Evolutionary conservation across 2,329 filamentous ascomycete species (phyloP), one percentile per base, ranked within the genome.

Genomic region (Laburnicola sp.): DNA sequence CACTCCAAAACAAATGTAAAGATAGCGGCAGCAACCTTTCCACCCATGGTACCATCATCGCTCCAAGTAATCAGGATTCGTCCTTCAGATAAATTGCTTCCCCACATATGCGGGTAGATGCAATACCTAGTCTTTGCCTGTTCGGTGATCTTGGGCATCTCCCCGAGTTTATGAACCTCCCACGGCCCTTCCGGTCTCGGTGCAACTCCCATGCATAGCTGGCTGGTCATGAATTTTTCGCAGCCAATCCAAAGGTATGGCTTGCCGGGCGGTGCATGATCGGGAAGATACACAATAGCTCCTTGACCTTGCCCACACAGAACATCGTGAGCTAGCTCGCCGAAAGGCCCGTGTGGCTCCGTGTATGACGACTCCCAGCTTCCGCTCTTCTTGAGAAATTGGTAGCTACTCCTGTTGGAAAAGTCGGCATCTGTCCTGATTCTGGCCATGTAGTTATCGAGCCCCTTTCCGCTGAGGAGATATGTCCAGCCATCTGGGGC

Each of bases 81-180:
- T 2, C 51, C 54, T 23, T 43, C 36, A 5, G 25, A 37, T 28
- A 44, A 16, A 16, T 46, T 31, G 35, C 51, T 54, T 5, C 48
- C 51, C 54, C 54, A 57, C 21, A 51, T 6, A 46, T 57, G 54
- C 11, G 54, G 51, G 45, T 54, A 57, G 11, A 57, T 51, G 28
- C 51, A 54, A 41, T 57, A 57, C 22, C 51, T 40, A 11, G 36
- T 54, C 26, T 48, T 46, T 9, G 34, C 39, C 2, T 51, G 23
- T n/a, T 49, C 37, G 2, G 8, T 41, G 22, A 57, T 43, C 35
- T 52, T 50, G 10, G 54, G 54, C 54, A 54, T 50, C 26, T 57
- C 48, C 3, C 54, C 48, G 1, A 57, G 11, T 10, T 22, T 25
- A 22, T 52, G 44, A 21, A 54, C 25, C 2, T 57, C 54, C 51